These are phyloP conservation scores for Sclerotinia trifoliorum DNA, from an alignment of 2,329 filamentous ascomycete species.

Conservation along the genomic window DNA sequence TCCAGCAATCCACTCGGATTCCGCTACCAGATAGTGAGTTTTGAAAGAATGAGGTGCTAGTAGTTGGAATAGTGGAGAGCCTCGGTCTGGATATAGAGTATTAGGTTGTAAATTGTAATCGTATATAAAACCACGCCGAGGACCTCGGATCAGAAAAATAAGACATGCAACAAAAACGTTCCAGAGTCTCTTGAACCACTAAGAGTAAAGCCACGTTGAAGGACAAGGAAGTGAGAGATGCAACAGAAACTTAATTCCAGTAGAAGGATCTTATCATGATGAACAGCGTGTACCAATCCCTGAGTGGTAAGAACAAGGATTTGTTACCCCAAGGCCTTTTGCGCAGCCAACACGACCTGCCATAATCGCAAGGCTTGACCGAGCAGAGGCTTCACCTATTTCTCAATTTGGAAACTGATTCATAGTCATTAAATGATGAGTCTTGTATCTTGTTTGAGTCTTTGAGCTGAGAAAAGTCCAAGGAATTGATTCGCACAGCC, in stretches of 20 bases:
- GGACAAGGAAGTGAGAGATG: conserved; percentile 12
- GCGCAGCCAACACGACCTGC: neutral
- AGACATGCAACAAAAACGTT: conserved; percentile 4
- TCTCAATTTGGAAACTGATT: neutral
- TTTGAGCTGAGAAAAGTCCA: neutral
- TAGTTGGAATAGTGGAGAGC: conserved; percentile 6
- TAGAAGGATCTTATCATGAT: neutral
- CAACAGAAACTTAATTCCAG: neutral
- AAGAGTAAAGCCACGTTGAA: conserved; percentile 3
- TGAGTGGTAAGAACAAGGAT: conserved; percentile 1
- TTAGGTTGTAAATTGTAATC: conserved; percentile 7
- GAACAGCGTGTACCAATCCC: neutral
- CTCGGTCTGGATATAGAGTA: conserved; percentile 1
- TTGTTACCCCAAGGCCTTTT: neutral
- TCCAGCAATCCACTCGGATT: conserved; percentile 1
- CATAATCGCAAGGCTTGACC: neutral
- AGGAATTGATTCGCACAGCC: neutral
- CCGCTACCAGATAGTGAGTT: neutral
- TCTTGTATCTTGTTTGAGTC: neutral
- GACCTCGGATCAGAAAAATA: conserved; percentile 6
- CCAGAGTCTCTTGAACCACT: neutral
- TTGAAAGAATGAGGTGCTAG: neutral
- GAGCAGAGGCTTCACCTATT: neutral
- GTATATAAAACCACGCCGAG: conserved; percentile 4
- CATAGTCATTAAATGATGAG: neutral